Evolutionary conservation across 2,329 filamentous ascomycete genomes (phyloP).

Genomic region (Neobulgaria alba): DNA sequence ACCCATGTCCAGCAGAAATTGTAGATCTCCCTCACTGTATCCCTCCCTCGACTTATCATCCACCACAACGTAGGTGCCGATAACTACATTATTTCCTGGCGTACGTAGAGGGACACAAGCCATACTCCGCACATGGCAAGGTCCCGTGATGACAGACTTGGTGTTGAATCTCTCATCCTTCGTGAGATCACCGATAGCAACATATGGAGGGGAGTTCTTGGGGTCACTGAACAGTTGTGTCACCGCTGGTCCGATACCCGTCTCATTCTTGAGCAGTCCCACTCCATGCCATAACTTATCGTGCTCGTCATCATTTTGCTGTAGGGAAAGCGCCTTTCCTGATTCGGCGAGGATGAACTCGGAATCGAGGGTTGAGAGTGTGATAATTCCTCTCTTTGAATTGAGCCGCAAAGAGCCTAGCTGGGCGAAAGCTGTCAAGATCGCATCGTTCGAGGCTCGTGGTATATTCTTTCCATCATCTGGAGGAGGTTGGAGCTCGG

Average conservation of each 20-base stretch:
- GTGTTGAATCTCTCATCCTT: slow-evolving; percentile 32
- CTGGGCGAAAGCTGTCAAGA: slow-evolving; percentile 39
- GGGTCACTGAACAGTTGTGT: slow-evolving; percentile 13
- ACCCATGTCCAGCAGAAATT: slow-evolving; percentile 48
- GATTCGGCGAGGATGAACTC: slow-evolving; percentile 25
- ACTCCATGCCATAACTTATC: slow-evolving; percentile 26
- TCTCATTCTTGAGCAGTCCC: slow-evolving; percentile 10
- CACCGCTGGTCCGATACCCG: slow-evolving; percentile 13
- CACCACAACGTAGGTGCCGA: slow-evolving; percentile 52
- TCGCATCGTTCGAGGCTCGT: slow-evolving; percentile 30
- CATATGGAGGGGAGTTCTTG: slow-evolving; percentile 10
- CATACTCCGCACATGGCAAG: slow-evolving; percentile 33
- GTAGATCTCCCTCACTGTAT: slow-evolving; percentile 38
- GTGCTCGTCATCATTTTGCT: slow-evolving; percentile 21
- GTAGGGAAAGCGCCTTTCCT: slow-evolving; percentile 19
- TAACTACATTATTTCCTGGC: slow-evolving; percentile 41
- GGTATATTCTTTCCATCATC: slow-evolving; percentile 4
- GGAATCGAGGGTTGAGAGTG: slow-evolving; percentile 19
- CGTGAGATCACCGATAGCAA: slow-evolving; percentile 32
- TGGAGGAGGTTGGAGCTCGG: not conserved
- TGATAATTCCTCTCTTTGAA: slow-evolving; percentile 39
- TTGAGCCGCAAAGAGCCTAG: slow-evolving; percentile 40
- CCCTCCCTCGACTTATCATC: slow-evolving; percentile 47
- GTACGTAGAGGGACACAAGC: slow-evolving; percentile 54
- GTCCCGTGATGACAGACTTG: slow-evolving; percentile 29